Percentiles rank a stretch among this genome's conserved stretches.
phyloP scores from a whole-genome alignment of 176 grass and related monocot genomes.

The Leersia perrieri region DNA sequence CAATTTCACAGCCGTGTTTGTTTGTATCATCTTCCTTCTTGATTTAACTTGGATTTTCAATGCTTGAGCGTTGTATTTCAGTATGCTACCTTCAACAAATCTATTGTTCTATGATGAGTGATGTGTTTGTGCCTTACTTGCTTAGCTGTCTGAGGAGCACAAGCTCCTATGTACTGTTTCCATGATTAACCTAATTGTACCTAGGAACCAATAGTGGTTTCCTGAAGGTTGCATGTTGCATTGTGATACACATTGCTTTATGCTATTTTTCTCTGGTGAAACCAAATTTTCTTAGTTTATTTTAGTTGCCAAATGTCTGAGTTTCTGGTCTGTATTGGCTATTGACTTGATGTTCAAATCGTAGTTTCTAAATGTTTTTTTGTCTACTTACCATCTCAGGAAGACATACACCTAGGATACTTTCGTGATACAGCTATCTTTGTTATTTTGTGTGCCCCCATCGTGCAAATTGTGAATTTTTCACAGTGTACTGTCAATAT shows the following conservation, averaged over 20 bases:
- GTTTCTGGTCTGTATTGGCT: background rate
- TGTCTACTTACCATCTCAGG: background rate
- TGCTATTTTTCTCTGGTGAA: background rate
- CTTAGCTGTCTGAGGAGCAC: background rate
- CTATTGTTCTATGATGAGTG: background rate
- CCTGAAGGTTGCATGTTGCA: background rate
- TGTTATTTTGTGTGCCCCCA: background rate
- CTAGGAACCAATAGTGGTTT: background rate
- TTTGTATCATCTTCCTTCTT: background rate
- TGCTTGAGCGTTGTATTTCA: background rate
- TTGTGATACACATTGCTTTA: background rate
- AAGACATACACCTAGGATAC: background rate
- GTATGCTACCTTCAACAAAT: constrained; percentile 8
- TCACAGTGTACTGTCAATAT: background rate
- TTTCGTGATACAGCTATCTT: background rate
- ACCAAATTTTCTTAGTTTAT: background rate
- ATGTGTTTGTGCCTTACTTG: background rate
- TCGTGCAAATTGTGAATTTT: constrained; percentile 1
- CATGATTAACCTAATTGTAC: constrained; percentile 6
- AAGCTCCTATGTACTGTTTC: background rate
- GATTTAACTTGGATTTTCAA: constrained; percentile 10
- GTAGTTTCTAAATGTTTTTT: constrained; percentile 11
- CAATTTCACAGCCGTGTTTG: background rate
- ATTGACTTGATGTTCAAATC: background rate
- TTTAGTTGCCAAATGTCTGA: background rate